These are phyloP conservation scores for Pythium dissimile DNA, from an alignment of 352 stramenopile genomes.

Conservation along the genomic window DNA sequence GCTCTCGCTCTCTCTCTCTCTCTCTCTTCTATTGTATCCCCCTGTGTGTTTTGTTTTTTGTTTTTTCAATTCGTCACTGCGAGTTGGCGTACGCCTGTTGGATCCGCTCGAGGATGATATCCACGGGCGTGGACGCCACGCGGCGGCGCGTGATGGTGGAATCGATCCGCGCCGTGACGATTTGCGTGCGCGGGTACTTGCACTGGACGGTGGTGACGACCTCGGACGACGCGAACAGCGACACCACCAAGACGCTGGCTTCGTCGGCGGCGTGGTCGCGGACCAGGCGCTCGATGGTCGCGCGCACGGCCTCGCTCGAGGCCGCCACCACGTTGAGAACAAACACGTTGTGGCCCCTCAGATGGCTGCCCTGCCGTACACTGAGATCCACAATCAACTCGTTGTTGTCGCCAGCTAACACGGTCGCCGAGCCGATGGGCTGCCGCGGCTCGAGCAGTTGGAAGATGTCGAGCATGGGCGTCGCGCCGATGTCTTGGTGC, in stretches of 20 bases:
- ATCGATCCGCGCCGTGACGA: conserved; percentile 24
- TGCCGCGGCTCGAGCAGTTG: conserved; percentile 19
- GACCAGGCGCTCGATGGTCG: conserved; percentile 28
- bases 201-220: conserved; percentile 29
- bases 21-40: too few relatives aligned
- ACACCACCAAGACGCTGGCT: conserved; percentile 36
- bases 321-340: conserved; percentile 40
- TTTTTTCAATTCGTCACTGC: too few relatives aligned
- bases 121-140: conserved; percentile 1
- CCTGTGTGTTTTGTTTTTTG: too few relatives aligned
- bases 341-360: conserved; percentile 41
- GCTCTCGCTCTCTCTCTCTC: too few relatives aligned
- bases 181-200: conserved; percentile 25
- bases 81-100: background rate
- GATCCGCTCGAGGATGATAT: conserved; percentile 11
- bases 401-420: background rate
- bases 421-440: background rate
- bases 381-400: background rate
- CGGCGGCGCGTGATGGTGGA: conserved; percentile 6
- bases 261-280: conserved; percentile 33
- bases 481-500: background rate
- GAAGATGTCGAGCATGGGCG: conserved; percentile 28
- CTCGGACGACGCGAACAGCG: conserved; percentile 31
- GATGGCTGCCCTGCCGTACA: conserved; percentile 17
- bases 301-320: conserved; percentile 27